Evolutionary conservation across 176 grass and related monocot species (phyloP), one percentile per base, ranked within the genome.

Genomic region (Pontederia paniculata): DNA sequence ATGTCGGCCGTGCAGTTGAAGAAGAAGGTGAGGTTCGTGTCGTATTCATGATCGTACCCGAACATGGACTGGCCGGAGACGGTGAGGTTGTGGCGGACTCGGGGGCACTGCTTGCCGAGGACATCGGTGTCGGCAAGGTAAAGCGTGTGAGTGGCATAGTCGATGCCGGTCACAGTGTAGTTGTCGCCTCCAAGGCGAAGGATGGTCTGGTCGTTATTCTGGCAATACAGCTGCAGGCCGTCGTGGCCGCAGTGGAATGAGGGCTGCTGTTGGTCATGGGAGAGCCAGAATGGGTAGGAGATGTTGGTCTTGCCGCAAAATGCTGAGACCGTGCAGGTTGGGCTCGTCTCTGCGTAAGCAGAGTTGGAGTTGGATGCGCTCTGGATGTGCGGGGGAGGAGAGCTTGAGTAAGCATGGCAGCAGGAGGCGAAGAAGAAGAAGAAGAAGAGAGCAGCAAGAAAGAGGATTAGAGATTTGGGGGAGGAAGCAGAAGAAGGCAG

Each of bases 11-110:
- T 14, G 65, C 65, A 67, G 25, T 55, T 2, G 31, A 45, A 44
- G 50, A 45, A n/a, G 50, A 67, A 55, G 50, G 31, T 67, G 65
- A 67, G 9, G 18, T 67, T 55, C n/a, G 9, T 9, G 46, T 66
- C 48, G 4, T 9, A 12, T 7, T 0, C 10, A 9, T 10, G 21
- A 16, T 46, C 9, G 46, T 66, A 55, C 9, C 0, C 3, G 16
- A 67, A 22, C 5, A 12, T 2, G 1, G 15, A 45, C 12, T 21
- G 8, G 17, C 0, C 7, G 0, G 0, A 4, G 9, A 23, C 4
- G 12, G 37, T 44, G 17, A 44, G 17, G 37, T 54, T 54, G 10
- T 54, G 65, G 8, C 28, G 3, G 45, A n/a, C 21, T n/a, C 8
- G 3, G 17, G 65, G 50, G 23, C 50, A 54, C 2, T n/a, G 2